phyloP scores from a whole-genome alignment of 306 rosid species.

The Begonia masoniana region DNA sequence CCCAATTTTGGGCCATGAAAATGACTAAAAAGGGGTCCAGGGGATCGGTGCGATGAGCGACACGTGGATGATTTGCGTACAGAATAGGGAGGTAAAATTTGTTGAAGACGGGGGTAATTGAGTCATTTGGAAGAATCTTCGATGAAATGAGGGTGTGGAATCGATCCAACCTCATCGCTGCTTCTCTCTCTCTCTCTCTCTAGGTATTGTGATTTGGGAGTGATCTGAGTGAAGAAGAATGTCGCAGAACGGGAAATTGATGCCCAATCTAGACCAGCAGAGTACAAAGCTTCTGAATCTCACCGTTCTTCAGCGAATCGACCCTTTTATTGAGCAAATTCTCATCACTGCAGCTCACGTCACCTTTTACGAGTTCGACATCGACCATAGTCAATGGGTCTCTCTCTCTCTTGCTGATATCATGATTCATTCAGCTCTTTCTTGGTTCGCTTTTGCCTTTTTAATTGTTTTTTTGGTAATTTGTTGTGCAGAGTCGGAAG shows the following conservation, averaged over 20 bases:
- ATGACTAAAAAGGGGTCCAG: no score
- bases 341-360: constrained; percentile 86
- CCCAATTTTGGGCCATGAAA: neutral
- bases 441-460: neutral
- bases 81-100: no score
- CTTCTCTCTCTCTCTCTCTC: no score
- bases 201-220: no score
- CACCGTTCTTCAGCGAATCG: constrained; percentile 72
- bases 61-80: neutral
- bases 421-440: neutral
- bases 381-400: constrained; percentile 73
- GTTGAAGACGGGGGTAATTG: neutral
- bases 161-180: constrained; percentile 4
- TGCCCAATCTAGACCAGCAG: constrained; percentile 76
- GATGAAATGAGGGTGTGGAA: neutral
- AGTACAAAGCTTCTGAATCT: constrained; percentile 71
- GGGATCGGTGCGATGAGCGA: neutral
- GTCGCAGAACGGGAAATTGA: constrained; percentile 56
- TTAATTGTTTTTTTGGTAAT: constrained; percentile 1
- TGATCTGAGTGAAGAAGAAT: constrained; percentile 4
- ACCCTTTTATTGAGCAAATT: constrained; percentile 73
- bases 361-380: constrained; percentile 65
- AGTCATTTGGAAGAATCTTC: constrained; percentile 6
- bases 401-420: neutral
- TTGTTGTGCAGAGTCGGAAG: constrained; percentile 65